Conservation (phyloP, 768 basidiomycete species). For the Boletus vermiculosoides region DNA sequence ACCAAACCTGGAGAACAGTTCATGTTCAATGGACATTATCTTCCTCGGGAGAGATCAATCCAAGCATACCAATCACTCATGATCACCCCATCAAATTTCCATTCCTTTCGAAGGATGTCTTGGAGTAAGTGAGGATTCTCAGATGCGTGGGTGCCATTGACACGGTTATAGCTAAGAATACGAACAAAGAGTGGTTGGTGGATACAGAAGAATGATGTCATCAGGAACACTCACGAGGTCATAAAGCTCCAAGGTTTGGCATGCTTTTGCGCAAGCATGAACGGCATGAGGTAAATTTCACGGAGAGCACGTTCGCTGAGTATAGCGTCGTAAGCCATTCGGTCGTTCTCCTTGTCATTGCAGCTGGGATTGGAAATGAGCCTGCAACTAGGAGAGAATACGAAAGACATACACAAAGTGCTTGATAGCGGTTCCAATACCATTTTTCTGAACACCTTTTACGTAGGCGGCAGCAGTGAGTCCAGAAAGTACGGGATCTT, state of each 20-base stretch:
- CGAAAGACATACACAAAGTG: conserved; percentile 63
- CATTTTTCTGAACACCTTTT: conserved; percentile 74
- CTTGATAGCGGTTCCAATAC: conserved; percentile 76
- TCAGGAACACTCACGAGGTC: conserved; percentile 53
- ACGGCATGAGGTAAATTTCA: conserved; percentile 64
- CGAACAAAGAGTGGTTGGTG: neutral
- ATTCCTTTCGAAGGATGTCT: conserved; percentile 67
- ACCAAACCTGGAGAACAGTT: conserved; percentile 54
- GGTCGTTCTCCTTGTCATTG: conserved; percentile 82
- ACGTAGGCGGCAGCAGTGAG: conserved; percentile 68
- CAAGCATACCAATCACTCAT: conserved; percentile 77
- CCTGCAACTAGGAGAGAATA: neutral
- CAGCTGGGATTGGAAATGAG: conserved; percentile 37
- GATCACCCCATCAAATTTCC: conserved; percentile 69
- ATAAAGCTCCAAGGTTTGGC: conserved; percentile 55
- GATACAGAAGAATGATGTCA: neutral
- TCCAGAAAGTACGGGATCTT: conserved; percentile 75
- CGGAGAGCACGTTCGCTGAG: conserved; percentile 50
- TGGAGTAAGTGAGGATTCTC: conserved; percentile 61
- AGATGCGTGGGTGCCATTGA: conserved; percentile 72
- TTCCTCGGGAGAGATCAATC: neutral
- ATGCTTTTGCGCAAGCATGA: conserved; percentile 54
- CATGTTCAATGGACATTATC: neutral
- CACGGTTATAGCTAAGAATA: conserved; percentile 58
- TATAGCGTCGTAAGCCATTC: conserved; percentile 57